Conservation (phyloP, 2,329 filamentous ascomycete genomes). For the Fusarium graminum region DNA sequence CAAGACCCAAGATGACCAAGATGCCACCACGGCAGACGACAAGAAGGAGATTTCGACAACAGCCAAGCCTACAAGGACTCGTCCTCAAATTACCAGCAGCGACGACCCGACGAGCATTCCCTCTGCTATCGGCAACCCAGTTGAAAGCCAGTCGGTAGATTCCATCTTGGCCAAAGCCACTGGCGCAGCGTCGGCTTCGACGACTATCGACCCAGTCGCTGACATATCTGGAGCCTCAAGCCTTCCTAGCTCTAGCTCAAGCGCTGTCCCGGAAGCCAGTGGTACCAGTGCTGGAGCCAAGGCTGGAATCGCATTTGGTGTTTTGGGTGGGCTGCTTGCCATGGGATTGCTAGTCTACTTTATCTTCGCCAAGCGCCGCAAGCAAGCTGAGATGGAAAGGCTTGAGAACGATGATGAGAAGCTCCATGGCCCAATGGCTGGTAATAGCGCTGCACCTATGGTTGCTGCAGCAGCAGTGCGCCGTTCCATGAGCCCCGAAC, state of each 20-base stretch:
- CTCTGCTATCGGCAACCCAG: constrained; percentile 48
- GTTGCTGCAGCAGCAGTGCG: constrained; percentile 21
- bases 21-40: background rate
- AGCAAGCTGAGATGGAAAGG: constrained; percentile 67
- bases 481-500: constrained; percentile 33
- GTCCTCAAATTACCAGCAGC: constrained; percentile 34
- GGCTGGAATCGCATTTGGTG: constrained; percentile 87
- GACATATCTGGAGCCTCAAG: constrained; percentile 35
- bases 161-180: constrained; percentile 52
- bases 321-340: constrained; percentile 76
- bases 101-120: constrained; percentile 42
- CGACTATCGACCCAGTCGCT: constrained; percentile 36
- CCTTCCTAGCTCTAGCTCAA: constrained; percentile 40
- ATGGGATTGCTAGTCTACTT: constrained; percentile 78
- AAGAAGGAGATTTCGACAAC: constrained; percentile 25
- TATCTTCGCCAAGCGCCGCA: constrained; percentile 77
- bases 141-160: constrained; percentile 45
- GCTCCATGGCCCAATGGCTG: constrained; percentile 56
- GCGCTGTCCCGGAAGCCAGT: constrained; percentile 39
- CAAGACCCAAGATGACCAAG: constrained; percentile 19
- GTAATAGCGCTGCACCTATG: constrained; percentile 45
- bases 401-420: constrained; percentile 76
- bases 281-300: constrained; percentile 63
- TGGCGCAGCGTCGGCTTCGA: constrained; percentile 20
- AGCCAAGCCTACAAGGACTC: constrained; percentile 41